A percentile compares a stretch with the other conserved stretches of the same genome.
Conservation (phyloP, 345 rosid genomes). For the Passiflora organensis region DNA sequence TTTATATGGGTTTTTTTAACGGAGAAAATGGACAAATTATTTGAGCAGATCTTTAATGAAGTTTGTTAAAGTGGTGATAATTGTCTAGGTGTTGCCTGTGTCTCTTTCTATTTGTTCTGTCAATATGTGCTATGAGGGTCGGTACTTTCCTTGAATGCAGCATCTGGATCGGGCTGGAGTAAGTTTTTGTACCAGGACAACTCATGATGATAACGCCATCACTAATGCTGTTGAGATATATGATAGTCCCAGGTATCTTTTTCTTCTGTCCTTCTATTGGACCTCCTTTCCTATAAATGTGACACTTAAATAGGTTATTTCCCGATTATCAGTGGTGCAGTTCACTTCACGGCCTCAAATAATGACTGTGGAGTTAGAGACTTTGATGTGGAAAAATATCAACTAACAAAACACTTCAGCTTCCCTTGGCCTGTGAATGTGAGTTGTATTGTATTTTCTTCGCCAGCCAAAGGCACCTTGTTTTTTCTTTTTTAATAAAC, state of each 20-base stretch:
- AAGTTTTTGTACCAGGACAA: constrained; percentile 80
- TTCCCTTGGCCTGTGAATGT: constrained; percentile 59
- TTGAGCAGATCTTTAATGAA: no score
- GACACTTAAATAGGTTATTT: constrained; percentile 3
- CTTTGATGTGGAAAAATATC: constrained; percentile 53
- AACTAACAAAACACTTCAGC: constrained; percentile 36
- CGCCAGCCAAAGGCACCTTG: no score
- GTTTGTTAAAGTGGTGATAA: not conserved
- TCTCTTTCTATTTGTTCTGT: not conserved
- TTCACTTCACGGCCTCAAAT: constrained; percentile 53
- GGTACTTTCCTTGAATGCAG: constrained; percentile 30
- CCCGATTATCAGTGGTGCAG: constrained; percentile 37
- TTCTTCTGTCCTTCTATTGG: not conserved
- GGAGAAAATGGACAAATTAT: no score
- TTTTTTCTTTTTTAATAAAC: no score
- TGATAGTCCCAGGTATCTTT: constrained; percentile 38
- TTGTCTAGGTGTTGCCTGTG: not conserved
- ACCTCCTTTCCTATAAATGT: not conserved
- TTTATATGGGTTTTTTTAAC: no score
- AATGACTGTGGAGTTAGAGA: constrained; percentile 56
- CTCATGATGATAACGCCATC: constrained; percentile 85
- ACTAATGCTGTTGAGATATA: constrained; percentile 92
- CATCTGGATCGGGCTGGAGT: constrained; percentile 79
- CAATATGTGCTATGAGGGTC: not conserved
- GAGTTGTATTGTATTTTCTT: constrained; percentile 13